phyloP scores from a whole-genome alignment of 148 eudicot genomes.

The Camellia sinensis region DNA sequence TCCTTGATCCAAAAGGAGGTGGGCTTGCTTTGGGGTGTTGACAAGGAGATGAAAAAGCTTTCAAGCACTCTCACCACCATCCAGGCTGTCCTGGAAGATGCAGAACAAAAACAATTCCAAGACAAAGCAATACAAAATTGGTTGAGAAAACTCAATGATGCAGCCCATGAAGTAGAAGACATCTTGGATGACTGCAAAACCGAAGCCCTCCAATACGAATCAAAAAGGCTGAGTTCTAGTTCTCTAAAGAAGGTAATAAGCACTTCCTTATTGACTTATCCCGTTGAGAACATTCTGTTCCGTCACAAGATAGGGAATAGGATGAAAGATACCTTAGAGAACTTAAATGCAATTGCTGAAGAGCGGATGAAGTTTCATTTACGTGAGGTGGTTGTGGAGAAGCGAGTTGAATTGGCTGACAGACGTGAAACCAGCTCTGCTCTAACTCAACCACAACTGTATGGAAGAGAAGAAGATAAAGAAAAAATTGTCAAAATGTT shows the following conservation, averaged over 20 bases:
- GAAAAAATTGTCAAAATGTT: background rate
- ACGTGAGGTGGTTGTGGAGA: background rate
- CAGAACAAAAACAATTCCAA: background rate
- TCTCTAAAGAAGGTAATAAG: background rate
- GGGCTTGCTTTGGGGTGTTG: background rate
- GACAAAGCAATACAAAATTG: background rate
- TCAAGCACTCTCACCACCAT: background rate
- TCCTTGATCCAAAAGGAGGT: background rate
- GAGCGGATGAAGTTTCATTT: background rate
- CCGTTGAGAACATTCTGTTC: background rate
- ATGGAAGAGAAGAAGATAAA: no score
- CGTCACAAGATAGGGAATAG: background rate
- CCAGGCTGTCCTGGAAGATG: background rate
- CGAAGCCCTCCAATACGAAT: background rate
- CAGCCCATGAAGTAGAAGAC: background rate
- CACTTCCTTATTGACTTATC: background rate
- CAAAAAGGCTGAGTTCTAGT: no score
- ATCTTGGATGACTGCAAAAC: background rate
- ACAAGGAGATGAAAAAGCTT: constrained; percentile 1
- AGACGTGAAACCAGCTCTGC: no score
- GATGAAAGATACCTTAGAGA: background rate
- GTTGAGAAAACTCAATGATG: background rate
- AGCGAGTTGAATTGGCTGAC: no score
- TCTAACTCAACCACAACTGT: no score
- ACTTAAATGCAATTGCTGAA: background rate